Conservation (phyloP, 345 rosid genomes). For the Murraya paniculata region DNA sequence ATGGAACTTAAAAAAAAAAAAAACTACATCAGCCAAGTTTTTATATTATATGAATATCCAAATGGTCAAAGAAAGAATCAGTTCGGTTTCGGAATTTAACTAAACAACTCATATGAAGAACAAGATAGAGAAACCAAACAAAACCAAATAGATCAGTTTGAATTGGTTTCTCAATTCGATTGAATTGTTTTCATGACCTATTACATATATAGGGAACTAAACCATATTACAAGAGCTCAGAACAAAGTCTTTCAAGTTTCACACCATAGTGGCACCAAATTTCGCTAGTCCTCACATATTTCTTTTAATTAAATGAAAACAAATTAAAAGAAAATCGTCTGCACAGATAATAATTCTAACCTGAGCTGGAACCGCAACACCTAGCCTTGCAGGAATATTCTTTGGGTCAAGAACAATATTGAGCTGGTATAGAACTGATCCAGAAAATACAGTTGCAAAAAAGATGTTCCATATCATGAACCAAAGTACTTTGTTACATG, state of each 20-base stretch:
- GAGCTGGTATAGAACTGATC: constrained; percentile 61
- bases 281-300: neutral
- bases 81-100: neutral
- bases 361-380: constrained; percentile 91
- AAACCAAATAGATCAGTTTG: neutral
- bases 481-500: constrained; percentile 95
- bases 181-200: neutral
- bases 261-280: neutral
- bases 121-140: constrained; percentile 7
- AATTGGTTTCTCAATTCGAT: neutral
- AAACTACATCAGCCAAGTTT: neutral
- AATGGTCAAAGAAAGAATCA: neutral
- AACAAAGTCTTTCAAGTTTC: neutral
- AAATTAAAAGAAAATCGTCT: neutral
- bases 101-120: neutral
- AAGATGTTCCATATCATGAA: constrained; percentile 93
- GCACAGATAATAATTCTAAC: constrained; percentile 31
- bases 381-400: constrained; percentile 69
- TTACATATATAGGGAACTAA: neutral
- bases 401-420: constrained; percentile 71
- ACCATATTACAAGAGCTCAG: neutral
- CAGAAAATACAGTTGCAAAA: constrained; percentile 92
- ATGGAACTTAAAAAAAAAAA: neutral
- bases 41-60: neutral
- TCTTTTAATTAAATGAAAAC: neutral